These are phyloP conservation scores for Malassezia dermatis DNA, from an alignment of 1,284 basidiomycete species.

Conservation along the genomic window DNA sequence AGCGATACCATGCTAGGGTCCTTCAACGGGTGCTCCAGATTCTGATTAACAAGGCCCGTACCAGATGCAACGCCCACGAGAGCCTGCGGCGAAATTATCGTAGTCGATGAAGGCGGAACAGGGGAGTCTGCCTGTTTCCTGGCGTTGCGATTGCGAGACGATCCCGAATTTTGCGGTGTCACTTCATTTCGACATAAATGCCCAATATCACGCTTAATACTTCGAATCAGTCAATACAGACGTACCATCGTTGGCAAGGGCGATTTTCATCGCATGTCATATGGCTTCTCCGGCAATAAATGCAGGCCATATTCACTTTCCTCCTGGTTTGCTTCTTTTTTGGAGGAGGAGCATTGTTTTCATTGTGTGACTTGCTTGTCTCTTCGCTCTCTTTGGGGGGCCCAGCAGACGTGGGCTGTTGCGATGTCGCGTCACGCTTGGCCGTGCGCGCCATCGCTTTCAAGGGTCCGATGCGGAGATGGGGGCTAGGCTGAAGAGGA, in stretches of 20 bases:
- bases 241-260: conserved; percentile 47
- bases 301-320: conserved; percentile 57
- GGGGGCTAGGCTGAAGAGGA: background rate
- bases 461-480: background rate
- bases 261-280: conserved; percentile 52
- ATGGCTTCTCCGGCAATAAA: conserved; percentile 84
- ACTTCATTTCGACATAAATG: conserved; percentile 48
- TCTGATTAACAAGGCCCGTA: background rate
- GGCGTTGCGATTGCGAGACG: background rate
- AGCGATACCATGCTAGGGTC: background rate
- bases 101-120: background rate
- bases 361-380: background rate
- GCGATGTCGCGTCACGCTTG: conserved; percentile 2
- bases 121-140: background rate
- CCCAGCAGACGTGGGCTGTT: background rate
- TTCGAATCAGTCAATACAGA: background rate
- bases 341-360: background rate
- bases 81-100: conserved; percentile 4
- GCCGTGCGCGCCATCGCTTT: background rate
- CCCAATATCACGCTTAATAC: conserved; percentile 50
- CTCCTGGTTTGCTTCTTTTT: conserved; percentile 32
- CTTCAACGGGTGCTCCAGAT: background rate
- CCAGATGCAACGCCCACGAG: background rate
- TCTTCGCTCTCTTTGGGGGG: background rate
- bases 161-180: conserved; percentile 12